These are phyloP conservation scores for Trichoderma polysporum DNA, from an alignment of 2,329 filamentous ascomycete genomes.

Conservation along the genomic window DNA sequence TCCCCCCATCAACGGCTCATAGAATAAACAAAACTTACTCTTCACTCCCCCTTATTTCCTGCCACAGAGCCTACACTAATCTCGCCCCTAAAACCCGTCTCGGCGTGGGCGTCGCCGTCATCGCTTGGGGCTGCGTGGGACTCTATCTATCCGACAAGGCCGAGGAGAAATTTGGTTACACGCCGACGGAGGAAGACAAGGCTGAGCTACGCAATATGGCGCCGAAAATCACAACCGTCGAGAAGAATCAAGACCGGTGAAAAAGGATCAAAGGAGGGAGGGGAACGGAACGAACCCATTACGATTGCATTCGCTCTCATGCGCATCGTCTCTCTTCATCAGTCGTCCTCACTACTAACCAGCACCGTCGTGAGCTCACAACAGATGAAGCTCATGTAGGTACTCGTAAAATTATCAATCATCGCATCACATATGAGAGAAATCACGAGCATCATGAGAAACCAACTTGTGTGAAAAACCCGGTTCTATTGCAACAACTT, in stretches of 20 bases:
- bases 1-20: too few relatives aligned
- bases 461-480: not conserved
- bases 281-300: not conserved
- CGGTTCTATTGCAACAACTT: not conserved
- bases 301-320: not conserved
- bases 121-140: constrained; percentile 73
- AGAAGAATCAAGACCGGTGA: constrained; percentile 33
- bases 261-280: not conserved
- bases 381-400: not conserved
- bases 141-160: constrained; percentile 71
- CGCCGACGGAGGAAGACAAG: constrained; percentile 71
- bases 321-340: not conserved
- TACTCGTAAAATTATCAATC: not conserved
- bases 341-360: not conserved
- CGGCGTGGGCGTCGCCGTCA: constrained; percentile 69
- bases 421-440: not conserved
- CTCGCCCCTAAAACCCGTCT: constrained; percentile 70
- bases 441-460: not conserved
- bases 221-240: constrained; percentile 63
- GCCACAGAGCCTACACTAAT: constrained; percentile 63
- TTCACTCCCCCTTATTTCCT: not conserved
- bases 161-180: constrained; percentile 71
- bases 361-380: not conserved
- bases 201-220: constrained; percentile 60
- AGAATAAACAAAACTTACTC: not conserved